These are phyloP conservation scores for Amanita rubescens DNA, from an alignment of 768 basidiomycete species.

Conservation along the genomic window DNA sequence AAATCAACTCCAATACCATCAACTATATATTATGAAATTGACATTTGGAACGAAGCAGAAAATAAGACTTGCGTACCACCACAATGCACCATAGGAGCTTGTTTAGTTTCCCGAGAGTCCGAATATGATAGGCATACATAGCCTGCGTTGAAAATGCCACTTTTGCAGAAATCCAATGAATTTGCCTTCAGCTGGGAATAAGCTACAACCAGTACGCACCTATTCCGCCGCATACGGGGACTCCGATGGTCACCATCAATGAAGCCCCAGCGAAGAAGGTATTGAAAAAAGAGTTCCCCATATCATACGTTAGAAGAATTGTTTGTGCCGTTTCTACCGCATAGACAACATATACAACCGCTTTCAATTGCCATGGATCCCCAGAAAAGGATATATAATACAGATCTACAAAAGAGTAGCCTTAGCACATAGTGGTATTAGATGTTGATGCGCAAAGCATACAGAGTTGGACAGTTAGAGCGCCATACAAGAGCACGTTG, in stretches of 20 bases:
- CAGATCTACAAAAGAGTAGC: conserved; percentile 7
- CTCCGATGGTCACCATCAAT: too few species aligned
- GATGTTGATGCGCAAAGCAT: background rate
- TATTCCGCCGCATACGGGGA: background rate
- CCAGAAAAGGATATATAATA: conserved; percentile 13
- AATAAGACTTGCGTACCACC: background rate
- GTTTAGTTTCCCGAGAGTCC: background rate
- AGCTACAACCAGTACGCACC: background rate
- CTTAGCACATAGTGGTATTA: background rate
- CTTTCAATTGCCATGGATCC: conserved; percentile 8
- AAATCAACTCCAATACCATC: background rate
- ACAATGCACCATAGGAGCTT: background rate
- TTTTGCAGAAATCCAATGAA: background rate
- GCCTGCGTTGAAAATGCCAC: background rate
- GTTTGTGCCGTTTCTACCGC: conserved; percentile 10
- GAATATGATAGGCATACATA: background rate
- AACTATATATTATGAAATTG: background rate
- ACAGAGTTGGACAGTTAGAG: conserved; percentile 6
- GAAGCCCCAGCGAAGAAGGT: background rate
- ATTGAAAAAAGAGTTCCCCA: background rate
- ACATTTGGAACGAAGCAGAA: too few species aligned
- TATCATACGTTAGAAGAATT: background rate
- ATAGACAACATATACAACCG: conserved; percentile 9
- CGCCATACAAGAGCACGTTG: background rate
- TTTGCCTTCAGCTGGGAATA: background rate